Evolutionary conservation across 2,329 filamentous ascomycete genomes (phyloP).

Genomic region (Aschersonia sp.): DNA sequence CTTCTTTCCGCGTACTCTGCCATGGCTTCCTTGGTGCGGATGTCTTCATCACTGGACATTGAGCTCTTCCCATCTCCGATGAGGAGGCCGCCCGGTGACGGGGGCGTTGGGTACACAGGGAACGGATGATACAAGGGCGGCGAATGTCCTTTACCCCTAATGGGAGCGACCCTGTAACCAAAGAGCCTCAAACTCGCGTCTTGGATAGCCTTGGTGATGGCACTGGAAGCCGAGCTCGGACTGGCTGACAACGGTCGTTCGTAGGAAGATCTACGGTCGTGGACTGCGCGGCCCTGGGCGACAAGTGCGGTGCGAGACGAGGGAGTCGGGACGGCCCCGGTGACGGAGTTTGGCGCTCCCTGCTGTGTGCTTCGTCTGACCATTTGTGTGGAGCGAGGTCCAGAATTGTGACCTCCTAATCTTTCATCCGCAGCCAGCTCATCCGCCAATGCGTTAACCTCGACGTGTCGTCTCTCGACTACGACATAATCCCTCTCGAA

Average conservation of each 20-base stretch:
- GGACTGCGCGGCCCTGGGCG: slow-evolving; percentile 51
- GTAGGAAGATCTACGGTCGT: slow-evolving; percentile 67
- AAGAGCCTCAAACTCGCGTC: slow-evolving; percentile 71
- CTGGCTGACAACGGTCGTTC: slow-evolving; percentile 60
- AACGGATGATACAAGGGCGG: slow-evolving; percentile 72
- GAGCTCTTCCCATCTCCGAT: slow-evolving; percentile 47
- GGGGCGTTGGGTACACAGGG: slow-evolving; percentile 65
- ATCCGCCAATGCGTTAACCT: slow-evolving; percentile 94
- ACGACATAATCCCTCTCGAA: slow-evolving; percentile 92
- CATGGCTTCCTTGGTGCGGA: slow-evolving; percentile 61
- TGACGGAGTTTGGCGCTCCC: slow-evolving; percentile 51
- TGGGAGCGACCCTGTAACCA: slow-evolving; percentile 55
- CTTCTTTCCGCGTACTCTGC: slow-evolving; percentile 88
- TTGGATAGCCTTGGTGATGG: slow-evolving; percentile 88
- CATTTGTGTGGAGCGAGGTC: slow-evolving; percentile 47
- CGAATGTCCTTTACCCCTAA: slow-evolving; percentile 52
- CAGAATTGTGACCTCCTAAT: slow-evolving; percentile 31
- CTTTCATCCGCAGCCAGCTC: slow-evolving; percentile 78
- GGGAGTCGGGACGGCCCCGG: slow-evolving; percentile 54
- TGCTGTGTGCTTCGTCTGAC: slow-evolving; percentile 68
- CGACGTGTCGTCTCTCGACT: slow-evolving; percentile 87
- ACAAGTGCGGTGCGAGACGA: slow-evolving; percentile 63
- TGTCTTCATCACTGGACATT: slow-evolving; percentile 60
- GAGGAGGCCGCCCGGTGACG: slow-evolving; percentile 41
- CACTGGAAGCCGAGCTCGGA: slow-evolving; percentile 64